These are phyloP conservation scores for Sungouiella thailandica DNA, from an alignment of 805 yeast genomes.

Conservation along the genomic window DNA sequence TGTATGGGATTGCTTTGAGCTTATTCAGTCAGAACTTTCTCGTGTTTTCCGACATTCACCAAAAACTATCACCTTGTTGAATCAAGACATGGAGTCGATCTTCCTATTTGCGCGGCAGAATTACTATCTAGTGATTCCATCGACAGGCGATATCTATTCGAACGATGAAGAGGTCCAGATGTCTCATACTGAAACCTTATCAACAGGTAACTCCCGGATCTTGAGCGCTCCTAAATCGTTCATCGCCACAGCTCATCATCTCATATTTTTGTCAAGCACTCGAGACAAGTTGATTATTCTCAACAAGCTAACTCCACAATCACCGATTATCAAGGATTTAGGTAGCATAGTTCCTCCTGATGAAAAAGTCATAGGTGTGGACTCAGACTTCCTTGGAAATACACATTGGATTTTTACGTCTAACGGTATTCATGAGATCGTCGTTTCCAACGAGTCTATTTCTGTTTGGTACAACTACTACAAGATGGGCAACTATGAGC, in stretches of 20 bases:
- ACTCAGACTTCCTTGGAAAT: constrained; percentile 29
- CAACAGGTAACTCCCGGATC: constrained; percentile 3
- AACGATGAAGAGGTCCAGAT: constrained; percentile 28
- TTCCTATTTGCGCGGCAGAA: constrained; percentile 14
- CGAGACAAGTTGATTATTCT: constrained; percentile 18
- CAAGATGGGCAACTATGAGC: constrained; percentile 43
- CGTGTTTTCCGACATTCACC: constrained; percentile 19
- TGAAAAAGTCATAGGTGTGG: constrained; percentile 28
- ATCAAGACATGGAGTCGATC: constrained; percentile 1
- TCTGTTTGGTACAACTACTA: constrained; percentile 60
- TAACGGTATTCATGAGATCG: constrained; percentile 62
- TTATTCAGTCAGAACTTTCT: constrained; percentile 22
- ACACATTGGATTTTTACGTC: constrained; percentile 78
- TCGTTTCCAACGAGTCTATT: constrained; percentile 60
- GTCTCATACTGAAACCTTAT: constrained; percentile 13
- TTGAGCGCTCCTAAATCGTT: constrained; percentile 10
- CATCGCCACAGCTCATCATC: constrained; percentile 27
- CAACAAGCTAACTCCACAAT: constrained; percentile 24
- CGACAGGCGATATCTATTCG: constrained; percentile 17
- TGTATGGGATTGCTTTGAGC: constrained; percentile 33
- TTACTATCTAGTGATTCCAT: constrained; percentile 12
- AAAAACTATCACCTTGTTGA: background rate
- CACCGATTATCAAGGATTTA: constrained; percentile 4
- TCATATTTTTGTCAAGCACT: constrained; percentile 17
- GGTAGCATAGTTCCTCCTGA: constrained; percentile 1